Base-by-base conservation (phyloP, 495 filamentous ascomycete species). In the Podospora didyma region DNA sequence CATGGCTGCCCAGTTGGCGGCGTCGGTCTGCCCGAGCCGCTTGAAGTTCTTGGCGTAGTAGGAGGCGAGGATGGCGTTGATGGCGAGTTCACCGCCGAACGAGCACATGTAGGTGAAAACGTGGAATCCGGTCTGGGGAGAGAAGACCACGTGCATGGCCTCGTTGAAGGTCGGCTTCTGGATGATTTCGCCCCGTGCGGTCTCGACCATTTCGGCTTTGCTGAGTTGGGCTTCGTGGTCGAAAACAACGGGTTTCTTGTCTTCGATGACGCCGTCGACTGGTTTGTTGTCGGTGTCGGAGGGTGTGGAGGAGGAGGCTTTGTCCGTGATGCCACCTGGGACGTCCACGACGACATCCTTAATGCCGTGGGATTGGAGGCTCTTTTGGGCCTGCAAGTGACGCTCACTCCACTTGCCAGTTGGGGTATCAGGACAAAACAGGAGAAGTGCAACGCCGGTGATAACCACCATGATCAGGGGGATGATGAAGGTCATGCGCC, bases 1-100 rank as follows among this genome's bases (percentile, higher is more conserved):
- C 86, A 95, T 93, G 53, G 92, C 89, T 0, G 90, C 89, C 86
- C 88, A 94, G 60, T 82, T 79, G 2, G 89, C 83, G 6, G 87
- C 83, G 21, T 77, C 70, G 7, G 89, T 92, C 67, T 92, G 89
- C 3, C 81, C 81, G 46, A 96, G 84, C 12, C 68, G 49, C 1
- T 86, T 83, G 76, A 95, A 95, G 67, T 91, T 89, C 52, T 85
- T 77, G 42, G 79, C 65, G 72, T 96, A 96, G 79, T 92, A 96
- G 6, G 86, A 69, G 47, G 86, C 85, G 6, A 96, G 83, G 54
- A 93, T 82, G 26, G 85, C 82, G 79, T 96, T 93, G 74, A 96
- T 87, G 60, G 91, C 82, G 9, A 96, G 83, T 67, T 96, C 91
- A 24, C 81, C 83, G 51, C 91, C 91, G 64, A 96, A 96, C 12